These are phyloP conservation scores for Geotrichum bryndzae DNA, from an alignment of 1,139 yeast species.

Conservation along the genomic window DNA sequence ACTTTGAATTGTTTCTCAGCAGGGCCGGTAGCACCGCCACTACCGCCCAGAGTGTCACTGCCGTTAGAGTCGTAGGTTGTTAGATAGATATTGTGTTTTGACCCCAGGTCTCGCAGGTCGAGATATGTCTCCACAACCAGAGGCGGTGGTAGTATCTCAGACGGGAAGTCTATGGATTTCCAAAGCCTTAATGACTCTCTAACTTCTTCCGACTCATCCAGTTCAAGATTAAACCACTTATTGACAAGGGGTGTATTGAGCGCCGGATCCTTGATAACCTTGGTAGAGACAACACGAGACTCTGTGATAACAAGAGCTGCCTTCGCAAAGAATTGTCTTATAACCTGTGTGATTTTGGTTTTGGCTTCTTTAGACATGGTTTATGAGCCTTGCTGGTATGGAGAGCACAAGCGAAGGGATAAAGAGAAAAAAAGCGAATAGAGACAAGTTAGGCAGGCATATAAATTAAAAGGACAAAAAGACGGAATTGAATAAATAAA, in stretches of 20 bases:
- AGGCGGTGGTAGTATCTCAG: conserved; percentile 37
- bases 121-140: conserved; percentile 78
- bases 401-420: background rate
- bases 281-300: background rate
- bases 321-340: conserved; percentile 4
- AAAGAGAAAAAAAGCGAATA: background rate
- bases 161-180: conserved; percentile 38
- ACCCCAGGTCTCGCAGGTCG: conserved; percentile 57
- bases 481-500: too few species aligned
- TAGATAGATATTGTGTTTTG: conserved; percentile 49
- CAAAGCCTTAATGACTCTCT: conserved; percentile 58
- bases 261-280: background rate
- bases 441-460: background rate
- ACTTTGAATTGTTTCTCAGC: conserved; percentile 48
- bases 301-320: conserved; percentile 1
- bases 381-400: background rate
- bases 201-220: conserved; percentile 43
- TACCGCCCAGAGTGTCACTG: background rate
- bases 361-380: conserved; percentile 1
- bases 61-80: background rate
- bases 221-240: conserved; percentile 60
- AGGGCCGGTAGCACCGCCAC: conserved; percentile 45
- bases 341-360: background rate
- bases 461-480: too few species aligned
- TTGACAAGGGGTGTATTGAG: conserved; percentile 20